phyloP scores from a whole-genome alignment of 1,284 basidiomycete species.

The Moniliophthora roreri region DNA sequence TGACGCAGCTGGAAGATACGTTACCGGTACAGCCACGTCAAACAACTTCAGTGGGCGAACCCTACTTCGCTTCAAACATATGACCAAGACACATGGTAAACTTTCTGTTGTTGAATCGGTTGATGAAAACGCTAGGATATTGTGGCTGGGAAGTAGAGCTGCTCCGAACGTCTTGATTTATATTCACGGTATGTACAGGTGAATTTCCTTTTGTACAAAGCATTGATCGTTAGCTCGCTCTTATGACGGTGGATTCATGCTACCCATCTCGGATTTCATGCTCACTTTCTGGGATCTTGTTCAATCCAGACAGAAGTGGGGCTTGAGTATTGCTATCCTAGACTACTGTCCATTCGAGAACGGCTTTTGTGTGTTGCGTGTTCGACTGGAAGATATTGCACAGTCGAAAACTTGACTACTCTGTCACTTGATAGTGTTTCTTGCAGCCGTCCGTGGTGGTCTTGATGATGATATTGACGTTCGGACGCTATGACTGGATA shows the following conservation, averaged over 20 bases:
- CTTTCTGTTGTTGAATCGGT: not conserved
- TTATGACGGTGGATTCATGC: conserved; percentile 12
- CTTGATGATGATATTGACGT: too few species aligned
- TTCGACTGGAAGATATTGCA: too few species aligned
- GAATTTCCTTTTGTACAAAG: too few species aligned
- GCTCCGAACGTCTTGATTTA: conserved; percentile 6
- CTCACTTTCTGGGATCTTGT: conserved; percentile 7
- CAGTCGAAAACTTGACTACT: too few species aligned
- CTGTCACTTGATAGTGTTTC: too few species aligned
- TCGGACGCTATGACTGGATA: too few species aligned
- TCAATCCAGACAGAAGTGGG: not conserved
- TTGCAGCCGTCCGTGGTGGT: too few species aligned
- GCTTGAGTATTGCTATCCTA: conserved; percentile 8
- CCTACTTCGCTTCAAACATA: not conserved
- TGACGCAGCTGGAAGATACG: not conserved
- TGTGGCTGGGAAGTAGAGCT: conserved; percentile 7
- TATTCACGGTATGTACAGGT: conserved; percentile 7
- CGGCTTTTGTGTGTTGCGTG: too few species aligned
- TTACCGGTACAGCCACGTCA: not conserved
- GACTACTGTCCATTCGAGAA: conserved; percentile 15
- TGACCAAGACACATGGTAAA: not conserved
- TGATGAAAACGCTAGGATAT: not conserved
- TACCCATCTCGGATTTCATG: conserved; percentile 7
- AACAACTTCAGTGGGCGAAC: not conserved
- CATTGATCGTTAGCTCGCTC: conserved; percentile 8